phyloP scores from a whole-genome alignment of 768 basidiomycete species.

The Lactifluus hygrophoroides region DNA sequence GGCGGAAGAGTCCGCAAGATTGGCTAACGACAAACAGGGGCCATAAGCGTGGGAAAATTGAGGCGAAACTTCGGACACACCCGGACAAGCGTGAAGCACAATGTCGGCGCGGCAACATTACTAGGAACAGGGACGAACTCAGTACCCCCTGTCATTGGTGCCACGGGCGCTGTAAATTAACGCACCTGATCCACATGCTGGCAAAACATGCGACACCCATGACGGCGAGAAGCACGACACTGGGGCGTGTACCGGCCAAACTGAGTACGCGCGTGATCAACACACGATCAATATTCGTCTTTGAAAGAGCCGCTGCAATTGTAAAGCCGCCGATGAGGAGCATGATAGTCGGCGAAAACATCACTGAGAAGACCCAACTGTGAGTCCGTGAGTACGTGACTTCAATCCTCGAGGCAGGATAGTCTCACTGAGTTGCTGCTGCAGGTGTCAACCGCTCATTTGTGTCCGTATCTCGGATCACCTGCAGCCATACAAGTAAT shows the following conservation, averaged over 20 bases:
- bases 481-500: conserved; percentile 75
- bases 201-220: conserved; percentile 98
- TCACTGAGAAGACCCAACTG: conserved; percentile 86
- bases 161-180: background rate
- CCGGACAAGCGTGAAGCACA: conserved; percentile 93
- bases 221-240: conserved; percentile 81
- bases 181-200: conserved; percentile 96
- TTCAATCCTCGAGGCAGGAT: background rate
- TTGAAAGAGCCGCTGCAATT: conserved; percentile 91
- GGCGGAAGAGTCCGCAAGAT: conserved; percentile 87
- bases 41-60: conserved; percentile 12
- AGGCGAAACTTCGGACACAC: conserved; percentile 36
- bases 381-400: conserved; percentile 2
- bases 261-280: conserved; percentile 85
- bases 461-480: conserved; percentile 56
- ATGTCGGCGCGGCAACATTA: conserved; percentile 95
- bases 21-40: conserved; percentile 45
- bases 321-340: conserved; percentile 97
- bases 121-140: conserved; percentile 30
- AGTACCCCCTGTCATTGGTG: background rate
- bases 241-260: conserved; percentile 82
- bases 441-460: conserved; percentile 43
- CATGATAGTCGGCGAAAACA: conserved; percentile 99
- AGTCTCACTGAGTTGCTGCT: conserved; percentile 73
- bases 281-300: conserved; percentile 89